Evolutionary conservation across 2,329 filamentous ascomycete genomes (phyloP).

Genomic region (Cladosporium sp.): DNA sequence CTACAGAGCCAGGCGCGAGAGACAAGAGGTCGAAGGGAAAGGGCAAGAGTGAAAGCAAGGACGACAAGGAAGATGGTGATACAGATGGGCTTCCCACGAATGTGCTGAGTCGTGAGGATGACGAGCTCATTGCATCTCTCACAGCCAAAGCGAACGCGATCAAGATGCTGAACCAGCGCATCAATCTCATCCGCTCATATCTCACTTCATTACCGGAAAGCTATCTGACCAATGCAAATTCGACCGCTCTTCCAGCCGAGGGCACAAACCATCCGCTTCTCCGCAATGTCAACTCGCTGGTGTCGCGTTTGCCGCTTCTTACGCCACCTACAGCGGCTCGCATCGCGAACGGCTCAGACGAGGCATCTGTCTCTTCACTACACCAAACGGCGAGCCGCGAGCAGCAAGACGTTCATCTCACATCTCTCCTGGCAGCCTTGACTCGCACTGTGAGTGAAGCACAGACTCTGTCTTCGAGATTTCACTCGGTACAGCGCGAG

Average conservation of each 20-base stretch:
- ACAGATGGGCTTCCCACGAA: conserved; percentile 30
- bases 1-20: conserved; percentile 37
- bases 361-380: conserved; percentile 36
- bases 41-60: conserved; percentile 33
- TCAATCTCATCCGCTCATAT: conserved; percentile 60
- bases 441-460: conserved; percentile 68
- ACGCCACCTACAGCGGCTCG: conserved; percentile 72
- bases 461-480: conserved; percentile 72
- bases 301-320: conserved; percentile 77
- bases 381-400: conserved; percentile 58
- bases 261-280: conserved; percentile 65
- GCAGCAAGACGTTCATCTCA: conserved; percentile 76
- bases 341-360: conserved; percentile 48
- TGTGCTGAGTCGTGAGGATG: conserved; percentile 56
- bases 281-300: conserved; percentile 80
- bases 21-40: conserved; percentile 25
- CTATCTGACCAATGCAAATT: conserved; percentile 50
- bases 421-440: conserved; percentile 70
- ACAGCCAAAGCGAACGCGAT: conserved; percentile 89
- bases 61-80: conserved; percentile 38
- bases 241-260: conserved; percentile 33
- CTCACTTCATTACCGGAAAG: conserved; percentile 67
- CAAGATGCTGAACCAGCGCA: conserved; percentile 73
- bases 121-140: conserved; percentile 64
- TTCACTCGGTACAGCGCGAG: conserved; percentile 42